A percentile compares a stretch with the other conserved stretches of the same genome.
Evolutionary conservation across 2,329 filamentous ascomycete genomes (phyloP).

Genomic region (Falciphora oryzae): DNA sequence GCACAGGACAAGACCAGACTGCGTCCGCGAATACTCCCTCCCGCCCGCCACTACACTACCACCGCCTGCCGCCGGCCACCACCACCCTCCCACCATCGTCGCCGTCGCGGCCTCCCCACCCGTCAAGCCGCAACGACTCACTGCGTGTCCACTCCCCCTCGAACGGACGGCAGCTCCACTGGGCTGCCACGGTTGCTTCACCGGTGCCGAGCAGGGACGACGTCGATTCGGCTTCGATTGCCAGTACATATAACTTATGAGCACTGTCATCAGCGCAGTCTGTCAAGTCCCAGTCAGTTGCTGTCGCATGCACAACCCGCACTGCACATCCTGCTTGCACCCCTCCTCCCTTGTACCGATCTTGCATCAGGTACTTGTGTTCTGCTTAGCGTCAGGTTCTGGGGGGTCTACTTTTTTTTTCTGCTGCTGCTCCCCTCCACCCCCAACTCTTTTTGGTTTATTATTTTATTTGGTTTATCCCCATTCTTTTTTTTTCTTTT

Average conservation of each 20-base stretch:
- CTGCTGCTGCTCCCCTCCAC: not conserved
- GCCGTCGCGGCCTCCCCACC: not conserved
- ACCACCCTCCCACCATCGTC: not conserved
- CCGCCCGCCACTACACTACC: not conserved
- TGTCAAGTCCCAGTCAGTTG: not conserved
- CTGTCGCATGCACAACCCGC: not conserved
- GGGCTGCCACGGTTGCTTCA: not conserved
- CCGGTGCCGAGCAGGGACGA: slow-evolving; percentile 3
- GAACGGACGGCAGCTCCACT: not conserved
- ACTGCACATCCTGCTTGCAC: slow-evolving; percentile 5
- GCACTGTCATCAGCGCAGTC: not conserved
- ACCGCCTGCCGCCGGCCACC: not conserved
- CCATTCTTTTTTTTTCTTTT: not conserved
- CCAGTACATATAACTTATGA: not conserved
- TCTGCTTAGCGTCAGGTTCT: not conserved
- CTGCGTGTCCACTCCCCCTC: not conserved
- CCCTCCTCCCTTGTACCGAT: slow-evolving; percentile 1
- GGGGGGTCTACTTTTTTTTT: not conserved
- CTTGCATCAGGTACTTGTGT: not conserved
- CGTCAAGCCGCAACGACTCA: not conserved
- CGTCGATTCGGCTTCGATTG: slow-evolving; percentile 11
- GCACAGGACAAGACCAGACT: not conserved
- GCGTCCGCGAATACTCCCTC: too few species aligned
- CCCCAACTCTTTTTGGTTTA: not conserved
- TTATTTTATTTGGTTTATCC: not conserved